phyloP scores from a whole-genome alignment of 495 filamentous ascomycete genomes.

The Podospora sp. region DNA sequence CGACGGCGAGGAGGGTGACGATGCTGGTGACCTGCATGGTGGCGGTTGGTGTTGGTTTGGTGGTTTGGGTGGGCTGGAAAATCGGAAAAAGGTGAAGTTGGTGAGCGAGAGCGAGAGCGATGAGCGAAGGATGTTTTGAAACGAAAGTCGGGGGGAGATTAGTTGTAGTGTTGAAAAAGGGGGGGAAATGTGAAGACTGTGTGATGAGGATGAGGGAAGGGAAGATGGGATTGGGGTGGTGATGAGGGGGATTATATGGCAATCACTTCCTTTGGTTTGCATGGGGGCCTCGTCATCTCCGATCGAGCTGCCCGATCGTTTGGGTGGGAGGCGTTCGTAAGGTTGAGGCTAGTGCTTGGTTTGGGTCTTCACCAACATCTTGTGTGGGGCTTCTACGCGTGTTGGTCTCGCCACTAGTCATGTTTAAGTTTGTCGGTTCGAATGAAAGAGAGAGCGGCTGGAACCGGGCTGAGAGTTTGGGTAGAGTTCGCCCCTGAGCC shows the following conservation, averaged over 20 bases:
- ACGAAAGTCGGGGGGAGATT: neutral
- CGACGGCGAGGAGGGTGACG: conserved; percentile 19
- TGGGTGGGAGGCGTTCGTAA: neutral
- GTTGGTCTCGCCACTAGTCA: neutral
- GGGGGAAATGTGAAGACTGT: conserved; percentile 9
- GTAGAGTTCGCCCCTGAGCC: neutral
- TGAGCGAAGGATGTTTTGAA: conserved; percentile 2
- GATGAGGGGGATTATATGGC: conserved; percentile 12
- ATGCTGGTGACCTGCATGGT: conserved; percentile 28
- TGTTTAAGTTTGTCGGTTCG: neutral
- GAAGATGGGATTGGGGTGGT: neutral
- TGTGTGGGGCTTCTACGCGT: neutral
- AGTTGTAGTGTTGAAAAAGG: conserved; percentile 4
- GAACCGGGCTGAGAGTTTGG: neutral
- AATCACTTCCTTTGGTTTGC: neutral
- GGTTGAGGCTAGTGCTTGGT: neutral
- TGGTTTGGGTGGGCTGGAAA: conserved; percentile 1
- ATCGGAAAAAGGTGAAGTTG: neutral
- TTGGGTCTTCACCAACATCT: neutral
- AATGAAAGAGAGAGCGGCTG: neutral
- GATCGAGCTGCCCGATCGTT: neutral
- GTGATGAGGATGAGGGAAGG: neutral
- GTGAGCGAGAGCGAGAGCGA: neutral
- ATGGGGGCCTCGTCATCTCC: neutral
- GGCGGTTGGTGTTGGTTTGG: conserved; percentile 15